These are phyloP conservation scores for Cladosporium sp. DNA, from an alignment of 2,329 filamentous ascomycete genomes.

Conservation along the genomic window DNA sequence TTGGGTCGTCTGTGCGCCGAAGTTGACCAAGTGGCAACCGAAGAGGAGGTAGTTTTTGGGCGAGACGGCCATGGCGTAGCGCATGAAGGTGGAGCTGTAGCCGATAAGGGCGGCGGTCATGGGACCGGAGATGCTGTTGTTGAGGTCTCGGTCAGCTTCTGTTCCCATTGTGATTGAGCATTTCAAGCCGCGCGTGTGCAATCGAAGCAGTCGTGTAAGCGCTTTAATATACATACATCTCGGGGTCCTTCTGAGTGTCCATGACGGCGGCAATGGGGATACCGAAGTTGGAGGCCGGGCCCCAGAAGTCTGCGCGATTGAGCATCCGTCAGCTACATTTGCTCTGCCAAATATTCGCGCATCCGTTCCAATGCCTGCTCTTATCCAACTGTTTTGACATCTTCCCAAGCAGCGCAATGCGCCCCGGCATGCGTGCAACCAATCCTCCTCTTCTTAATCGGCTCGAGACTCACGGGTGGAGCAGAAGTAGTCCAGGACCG, in stretches of 20 bases:
- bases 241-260: constrained; percentile 49
- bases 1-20: constrained; percentile 54
- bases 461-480: constrained; percentile 43
- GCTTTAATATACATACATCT: constrained; percentile 37
- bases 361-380: neutral
- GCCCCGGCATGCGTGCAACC: neutral
- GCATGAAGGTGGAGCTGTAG: constrained; percentile 61
- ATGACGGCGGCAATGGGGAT: constrained; percentile 49
- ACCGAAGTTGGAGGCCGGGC: constrained; percentile 47
- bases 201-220: neutral
- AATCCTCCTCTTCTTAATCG: constrained; percentile 7
- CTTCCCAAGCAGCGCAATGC: neutral
- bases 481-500: constrained; percentile 47
- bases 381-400: neutral
- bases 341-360: neutral
- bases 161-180: neutral
- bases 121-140: constrained; percentile 54
- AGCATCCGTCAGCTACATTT: constrained; percentile 28
- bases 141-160: constrained; percentile 5
- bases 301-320: constrained; percentile 45
- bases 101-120: constrained; percentile 57
- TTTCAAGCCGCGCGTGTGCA: too few relatives aligned
- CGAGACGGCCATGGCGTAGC: constrained; percentile 57
- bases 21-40: constrained; percentile 61
- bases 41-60: constrained; percentile 63